Base-by-base conservation (phyloP, 257 asterid genomes). In the Marsdenia floribunda region DNA sequence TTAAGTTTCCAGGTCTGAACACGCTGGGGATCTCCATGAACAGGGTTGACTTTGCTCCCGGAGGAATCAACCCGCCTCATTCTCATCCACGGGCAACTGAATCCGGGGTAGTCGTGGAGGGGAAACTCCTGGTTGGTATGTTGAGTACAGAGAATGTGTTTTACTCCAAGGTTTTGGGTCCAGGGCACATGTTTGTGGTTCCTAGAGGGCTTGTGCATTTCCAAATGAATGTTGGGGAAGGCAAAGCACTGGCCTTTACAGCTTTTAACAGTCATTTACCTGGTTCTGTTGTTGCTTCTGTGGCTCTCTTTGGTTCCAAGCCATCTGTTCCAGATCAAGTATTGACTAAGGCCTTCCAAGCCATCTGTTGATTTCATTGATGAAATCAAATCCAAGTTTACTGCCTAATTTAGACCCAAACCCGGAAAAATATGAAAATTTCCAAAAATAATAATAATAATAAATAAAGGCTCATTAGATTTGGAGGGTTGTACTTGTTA, bases 41-140 rank as follows among this genome's bases (percentile, higher is more conserved):
- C 5, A 65, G 82, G 8, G 75, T 71, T 3, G 72, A 58, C 40
- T 74, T 79, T 13, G 72, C 46, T 3, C 68, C 65, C 29, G 78
- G 74, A 10, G 79, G 79, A 59, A 26, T 79, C 18, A 79, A 79
- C 19, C 79, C 70, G 21, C 82, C 82, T 42, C 82, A 74, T n/a
- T 29, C 35, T 10, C 82, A 79, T 22, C 76, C 82, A 2, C 68
- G 79, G 13, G 79, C 82, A 4, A 46, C 82, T 3, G 82, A 79
- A 33, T 33, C 59, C 22, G 58, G 66, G 0, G 12, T 79, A 38
- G 79, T 79, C 10, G 18, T 68, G 10, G 82, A 79, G 22, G 82
- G 82, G n/a, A 46, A 22, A 29, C 68, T 79, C 1, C 26, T 68
- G 37, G 77, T 59, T 18, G 79, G 82, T 2, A 46, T 71, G 57